Evolutionary conservation across 208 protist genomes (phyloP).

Genomic region (Spongospora subterranea): DNA sequence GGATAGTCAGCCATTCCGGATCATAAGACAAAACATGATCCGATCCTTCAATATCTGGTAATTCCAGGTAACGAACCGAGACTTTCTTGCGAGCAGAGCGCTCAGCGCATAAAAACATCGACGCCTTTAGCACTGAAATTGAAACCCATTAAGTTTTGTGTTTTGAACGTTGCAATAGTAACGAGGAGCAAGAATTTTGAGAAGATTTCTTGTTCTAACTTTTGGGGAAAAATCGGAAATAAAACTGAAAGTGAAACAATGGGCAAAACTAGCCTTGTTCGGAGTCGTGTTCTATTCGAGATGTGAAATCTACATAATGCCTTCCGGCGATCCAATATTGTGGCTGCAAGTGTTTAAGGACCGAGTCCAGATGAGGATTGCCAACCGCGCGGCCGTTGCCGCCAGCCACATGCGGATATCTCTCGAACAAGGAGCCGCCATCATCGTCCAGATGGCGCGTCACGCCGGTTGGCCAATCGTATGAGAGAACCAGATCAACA

Average conservation of each 20-base stretch:
- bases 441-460: neutral
- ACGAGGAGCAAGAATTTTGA: neutral
- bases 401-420: neutral
- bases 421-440: neutral
- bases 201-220: neutral
- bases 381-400: neutral
- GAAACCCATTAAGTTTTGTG: too few relatives aligned
- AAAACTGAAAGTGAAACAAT: too few relatives aligned
- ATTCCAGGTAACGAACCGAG: neutral
- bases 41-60: neutral
- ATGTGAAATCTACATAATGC: too few relatives aligned
- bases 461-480: conserved; percentile 31
- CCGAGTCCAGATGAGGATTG: neutral
- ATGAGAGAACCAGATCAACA: neutral
- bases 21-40: neutral
- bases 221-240: neutral
- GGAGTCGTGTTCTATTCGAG: too few relatives aligned
- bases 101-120: too few relatives aligned
- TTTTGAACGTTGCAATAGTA: neutral
- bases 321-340: neutral
- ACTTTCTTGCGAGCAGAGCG: neutral
- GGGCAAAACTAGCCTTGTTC: too few relatives aligned
- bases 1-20: neutral
- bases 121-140: too few relatives aligned
- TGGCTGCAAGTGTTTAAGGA: neutral